Base-by-base conservation (phyloP, 352 stramenopile species). In the Globisporangium echinulatum region DNA sequence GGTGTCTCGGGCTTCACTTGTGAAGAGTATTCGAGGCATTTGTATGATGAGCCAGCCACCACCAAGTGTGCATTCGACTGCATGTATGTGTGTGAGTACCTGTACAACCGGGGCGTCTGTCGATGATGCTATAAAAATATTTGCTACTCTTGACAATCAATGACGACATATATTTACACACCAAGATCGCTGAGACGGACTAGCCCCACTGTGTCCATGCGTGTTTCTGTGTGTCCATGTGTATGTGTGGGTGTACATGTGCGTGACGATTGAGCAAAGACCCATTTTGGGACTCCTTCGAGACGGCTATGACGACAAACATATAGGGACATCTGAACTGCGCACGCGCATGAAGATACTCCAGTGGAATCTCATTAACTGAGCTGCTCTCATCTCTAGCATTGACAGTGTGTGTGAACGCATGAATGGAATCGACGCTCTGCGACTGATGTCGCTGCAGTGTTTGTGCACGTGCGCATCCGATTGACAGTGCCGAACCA, bases 321-420 rank as follows among this genome's bases (percentile, higher is more conserved):
- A 82, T 75, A 84, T 94, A 94, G 85, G 85, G 85, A 94, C 85
- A 94, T 94, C 85, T 87, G 85, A 84, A 58, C 54, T 61, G 68
- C 62, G 59, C 56, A 58, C 52, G 58, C 52, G 70, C 64, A 59
- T 93, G 83, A 90, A 82, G 83, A 93, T 80, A 87, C 59, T 67
- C 77, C 75, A 84, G 77, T 88, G 85, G 82, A 94, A 94, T 94
- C 85, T 94, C 85, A 94, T 94, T 94, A 92, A 56, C 85, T 88
- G 85, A 94, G 85, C 81, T 82, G 81, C 71, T 76, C 48, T 60
- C 48, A n/a, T 54, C 49, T 36, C 47, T 13, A 36, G 15, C 9
- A 14, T 14, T 48, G 43, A 11, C 15, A 17, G 11, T 48, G 10
- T 17, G 25, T 25, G 25, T 33, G 25, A 33, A 33, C 25, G 25